These are phyloP conservation scores for Globisporangium heterothallicum DNA, from an alignment of 352 stramenopile species.

Conservation along the genomic window DNA sequence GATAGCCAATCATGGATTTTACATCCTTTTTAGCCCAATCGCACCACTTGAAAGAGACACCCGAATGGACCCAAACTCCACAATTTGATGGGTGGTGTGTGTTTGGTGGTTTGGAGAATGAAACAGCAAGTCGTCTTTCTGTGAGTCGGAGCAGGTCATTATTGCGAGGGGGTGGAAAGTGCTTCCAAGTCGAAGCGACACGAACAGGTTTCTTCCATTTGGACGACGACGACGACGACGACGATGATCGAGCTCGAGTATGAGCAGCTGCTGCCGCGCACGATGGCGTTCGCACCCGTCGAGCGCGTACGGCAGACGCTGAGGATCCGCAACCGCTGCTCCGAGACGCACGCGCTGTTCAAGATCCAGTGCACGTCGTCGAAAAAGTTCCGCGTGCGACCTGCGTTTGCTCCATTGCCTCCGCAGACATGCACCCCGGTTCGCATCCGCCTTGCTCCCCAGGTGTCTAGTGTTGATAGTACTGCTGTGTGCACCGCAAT, in stretches of 20 bases:
- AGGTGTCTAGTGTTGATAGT: conserved; percentile 11
- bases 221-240: neutral
- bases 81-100: no score
- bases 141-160: no score
- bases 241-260: conserved; percentile 10
- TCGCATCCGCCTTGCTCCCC: conserved; percentile 24
- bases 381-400: conserved; percentile 32
- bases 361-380: conserved; percentile 43
- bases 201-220: no score
- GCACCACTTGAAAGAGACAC: no score
- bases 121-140: no score
- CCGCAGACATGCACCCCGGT: conserved; percentile 11
- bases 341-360: conserved; percentile 20
- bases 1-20: no score
- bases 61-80: no score
- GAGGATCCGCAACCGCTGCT: conserved; percentile 10
- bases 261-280: conserved; percentile 2
- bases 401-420: conserved; percentile 13
- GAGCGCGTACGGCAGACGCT: conserved; percentile 12
- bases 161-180: no score
- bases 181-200: no score
- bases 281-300: conserved; percentile 10
- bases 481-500: neutral
- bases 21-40: no score
- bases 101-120: no score